Evolutionary conservation across 768 basidiomycete species (phyloP).

Genomic region (Rhodotorula toruloides): DNA sequence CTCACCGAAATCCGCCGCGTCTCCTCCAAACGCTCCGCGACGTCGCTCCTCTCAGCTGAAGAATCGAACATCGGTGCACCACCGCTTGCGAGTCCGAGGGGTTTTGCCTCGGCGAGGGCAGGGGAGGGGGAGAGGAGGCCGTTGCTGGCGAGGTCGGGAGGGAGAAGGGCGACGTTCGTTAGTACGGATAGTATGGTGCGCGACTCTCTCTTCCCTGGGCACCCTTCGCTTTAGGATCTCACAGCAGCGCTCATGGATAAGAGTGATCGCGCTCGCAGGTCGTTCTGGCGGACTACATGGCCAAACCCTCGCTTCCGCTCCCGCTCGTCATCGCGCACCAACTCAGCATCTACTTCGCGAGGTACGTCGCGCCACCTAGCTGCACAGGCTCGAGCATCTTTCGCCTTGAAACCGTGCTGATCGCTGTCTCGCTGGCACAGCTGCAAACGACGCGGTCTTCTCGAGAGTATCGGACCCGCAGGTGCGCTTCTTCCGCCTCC

Average conservation of each 20-base stretch:
- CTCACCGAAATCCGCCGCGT: slow-evolving; percentile 4
- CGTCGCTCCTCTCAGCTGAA: not conserved
- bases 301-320: slow-evolving; percentile 63
- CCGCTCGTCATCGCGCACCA: slow-evolving; percentile 62
- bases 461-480: slow-evolving; percentile 57
- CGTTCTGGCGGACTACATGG: slow-evolving; percentile 22
- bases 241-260: no score
- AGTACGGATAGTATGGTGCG: slow-evolving; percentile 9
- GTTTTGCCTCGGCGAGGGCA: not conserved
- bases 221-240: not conserved
- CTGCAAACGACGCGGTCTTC: slow-evolving; percentile 63
- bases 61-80: not conserved
- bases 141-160: not conserved
- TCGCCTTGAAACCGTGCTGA: no score
- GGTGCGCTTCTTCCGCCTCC: no score
- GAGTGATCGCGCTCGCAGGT: slow-evolving; percentile 2
- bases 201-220: not conserved
- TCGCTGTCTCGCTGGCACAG: not conserved
- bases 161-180: slow-evolving; percentile 1
- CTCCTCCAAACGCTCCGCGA: not conserved
- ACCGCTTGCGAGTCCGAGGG: not conserved
- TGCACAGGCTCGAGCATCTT: no score
- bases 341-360: slow-evolving; percentile 49
- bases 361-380: no score
- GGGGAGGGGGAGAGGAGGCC: slow-evolving; percentile 19